A percentile compares a stretch with the other conserved stretches of the same genome.
Conservation (phyloP, 2,329 filamentous ascomycete genomes). For the Neonectria neomacrospora region DNA sequence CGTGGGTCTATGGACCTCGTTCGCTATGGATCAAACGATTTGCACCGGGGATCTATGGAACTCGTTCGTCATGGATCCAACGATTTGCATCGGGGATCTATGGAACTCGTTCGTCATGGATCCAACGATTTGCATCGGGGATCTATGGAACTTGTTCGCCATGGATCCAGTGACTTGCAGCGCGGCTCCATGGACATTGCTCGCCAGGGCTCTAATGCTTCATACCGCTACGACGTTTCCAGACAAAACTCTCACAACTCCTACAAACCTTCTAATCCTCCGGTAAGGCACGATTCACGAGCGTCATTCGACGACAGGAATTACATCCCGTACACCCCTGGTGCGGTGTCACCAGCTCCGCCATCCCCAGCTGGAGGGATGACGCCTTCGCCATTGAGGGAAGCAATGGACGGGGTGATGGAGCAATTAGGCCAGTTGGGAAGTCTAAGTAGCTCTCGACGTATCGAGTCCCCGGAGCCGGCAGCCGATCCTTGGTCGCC, state of each 20-base stretch:
- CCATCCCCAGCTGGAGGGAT: constrained; percentile 74
- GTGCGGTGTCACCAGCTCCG: constrained; percentile 71
- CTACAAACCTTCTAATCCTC: constrained; percentile 43
- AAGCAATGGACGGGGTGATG: constrained; percentile 99
- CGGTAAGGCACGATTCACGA: constrained; percentile 37
- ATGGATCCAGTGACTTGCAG: constrained; percentile 46
- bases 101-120: constrained; percentile 50
- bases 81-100: constrained; percentile 22
- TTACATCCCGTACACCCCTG: constrained; percentile 58
- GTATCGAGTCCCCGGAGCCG: constrained; percentile 65
- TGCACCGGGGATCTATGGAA: constrained; percentile 31
- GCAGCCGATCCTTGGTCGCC: constrained; percentile 86
- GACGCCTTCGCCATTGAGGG: constrained; percentile 90
- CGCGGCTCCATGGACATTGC: constrained; percentile 40
- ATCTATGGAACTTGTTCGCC: constrained; percentile 47
- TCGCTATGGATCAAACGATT: constrained; percentile 50
- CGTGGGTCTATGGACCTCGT: constrained; percentile 46
- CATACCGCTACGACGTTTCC: constrained; percentile 46
- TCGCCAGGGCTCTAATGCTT: constrained; percentile 51
- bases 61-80: constrained; percentile 51
- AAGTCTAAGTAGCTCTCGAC: constrained; percentile 62
- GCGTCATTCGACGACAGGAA: constrained; percentile 49
- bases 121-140: constrained; percentile 50
- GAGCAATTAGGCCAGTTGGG: constrained; percentile 88
- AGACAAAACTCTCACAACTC: constrained; percentile 56